Percentiles rank a stretch among this genome's conserved stretches.
Evolutionary conservation across 495 filamentous ascomycete genomes (phyloP).

Genomic region (Apodospora peruviana): DNA sequence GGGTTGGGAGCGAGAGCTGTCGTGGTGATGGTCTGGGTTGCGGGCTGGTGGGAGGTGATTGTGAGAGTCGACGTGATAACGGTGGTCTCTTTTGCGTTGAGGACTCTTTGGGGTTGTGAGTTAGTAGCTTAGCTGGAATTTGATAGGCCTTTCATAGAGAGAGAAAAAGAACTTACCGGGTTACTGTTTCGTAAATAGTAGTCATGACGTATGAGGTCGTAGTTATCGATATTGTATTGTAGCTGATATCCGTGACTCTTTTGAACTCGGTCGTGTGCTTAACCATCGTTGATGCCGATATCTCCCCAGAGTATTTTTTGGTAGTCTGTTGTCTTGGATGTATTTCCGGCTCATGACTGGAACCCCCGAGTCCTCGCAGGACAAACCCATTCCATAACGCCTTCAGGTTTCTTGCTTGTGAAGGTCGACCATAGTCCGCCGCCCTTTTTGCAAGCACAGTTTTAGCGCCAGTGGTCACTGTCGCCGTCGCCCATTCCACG

Average conservation of each 20-base stretch:
- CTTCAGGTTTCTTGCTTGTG: background rate
- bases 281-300: conserved; percentile 9
- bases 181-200: conserved; percentile 20
- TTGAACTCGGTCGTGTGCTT: conserved; percentile 13
- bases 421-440: background rate
- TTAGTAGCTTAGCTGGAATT: background rate
- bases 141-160: background rate
- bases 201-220: conserved; percentile 17
- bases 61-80: conserved; percentile 26
- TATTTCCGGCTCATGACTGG: background rate
- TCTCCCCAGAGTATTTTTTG: background rate
- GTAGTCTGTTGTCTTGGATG: background rate
- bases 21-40: conserved; percentile 15
- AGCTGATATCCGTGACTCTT: conserved; percentile 11
- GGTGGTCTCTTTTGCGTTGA: conserved; percentile 19
- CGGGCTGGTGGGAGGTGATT: conserved; percentile 14
- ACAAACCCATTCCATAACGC: background rate
- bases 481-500: conserved; percentile 17
- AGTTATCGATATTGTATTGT: conserved; percentile 11
- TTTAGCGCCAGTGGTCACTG: background rate
- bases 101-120: conserved; percentile 10
- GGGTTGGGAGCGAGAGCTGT: conserved; percentile 10
- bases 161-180: conserved; percentile 7
- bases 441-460: background rate
- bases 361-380: background rate